Conservation (phyloP, 352 stramenopile genomes). For the Synura sp. region DNA sequence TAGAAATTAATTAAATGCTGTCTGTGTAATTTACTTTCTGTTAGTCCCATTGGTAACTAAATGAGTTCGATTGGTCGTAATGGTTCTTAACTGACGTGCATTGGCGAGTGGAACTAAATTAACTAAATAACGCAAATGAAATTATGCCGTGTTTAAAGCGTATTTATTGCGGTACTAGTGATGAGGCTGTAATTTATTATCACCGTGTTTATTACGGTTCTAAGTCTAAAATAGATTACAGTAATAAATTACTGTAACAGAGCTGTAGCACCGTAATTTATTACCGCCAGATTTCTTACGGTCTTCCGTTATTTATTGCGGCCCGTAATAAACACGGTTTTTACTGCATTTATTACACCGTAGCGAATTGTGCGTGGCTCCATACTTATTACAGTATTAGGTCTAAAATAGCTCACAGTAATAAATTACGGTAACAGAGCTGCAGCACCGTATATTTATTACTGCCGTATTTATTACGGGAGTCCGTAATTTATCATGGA, state of each 20-base stretch:
- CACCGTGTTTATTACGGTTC: slow-evolving; percentile 14
- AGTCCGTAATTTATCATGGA: slow-evolving; percentile 31
- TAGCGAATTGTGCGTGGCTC: slow-evolving; percentile 24
- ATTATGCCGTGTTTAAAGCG: slow-evolving; percentile 30
- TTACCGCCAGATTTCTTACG: slow-evolving; percentile 12
- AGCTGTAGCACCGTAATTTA: slow-evolving; percentile 11
- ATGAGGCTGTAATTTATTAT: slow-evolving; percentile 29
- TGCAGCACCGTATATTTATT: slow-evolving; percentile 24
- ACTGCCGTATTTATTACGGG: slow-evolving; percentile 9
- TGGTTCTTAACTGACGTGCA: slow-evolving; percentile 28
- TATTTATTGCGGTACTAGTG: slow-evolving; percentile 21
- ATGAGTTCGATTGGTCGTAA: slow-evolving; percentile 27
- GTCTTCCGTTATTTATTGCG: slow-evolving; percentile 6
- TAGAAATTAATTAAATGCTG: slow-evolving; percentile 9
- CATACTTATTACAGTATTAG: slow-evolving; percentile 26
- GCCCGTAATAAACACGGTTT: slow-evolving; percentile 25
- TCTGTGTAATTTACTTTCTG: slow-evolving; percentile 37
- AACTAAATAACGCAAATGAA: slow-evolving; percentile 27
- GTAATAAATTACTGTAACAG: too few relatives aligned
- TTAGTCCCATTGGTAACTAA: slow-evolving; percentile 32
- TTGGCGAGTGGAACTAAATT: slow-evolving; percentile 27
- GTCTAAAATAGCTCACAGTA: too few relatives aligned
- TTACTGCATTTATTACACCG: slow-evolving; percentile 32
- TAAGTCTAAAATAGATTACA: too few relatives aligned
- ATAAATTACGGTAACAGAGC: too few relatives aligned